Evolutionary conservation across 352 stramenopile species (phyloP).

Genomic region (Sclerospora graminicola): DNA sequence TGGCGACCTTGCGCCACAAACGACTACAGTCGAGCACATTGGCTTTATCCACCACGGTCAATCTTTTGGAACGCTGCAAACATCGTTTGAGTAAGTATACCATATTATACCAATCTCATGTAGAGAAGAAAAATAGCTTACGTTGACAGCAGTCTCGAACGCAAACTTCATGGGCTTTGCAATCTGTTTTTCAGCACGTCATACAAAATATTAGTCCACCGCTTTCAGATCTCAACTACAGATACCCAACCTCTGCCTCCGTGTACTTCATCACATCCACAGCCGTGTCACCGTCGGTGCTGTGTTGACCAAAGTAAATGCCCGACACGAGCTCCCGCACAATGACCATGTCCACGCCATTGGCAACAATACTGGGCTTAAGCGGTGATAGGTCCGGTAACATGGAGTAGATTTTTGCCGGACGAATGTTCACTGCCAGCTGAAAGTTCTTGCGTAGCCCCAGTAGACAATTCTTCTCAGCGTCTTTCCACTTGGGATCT

Average conservation of each 20-base stretch:
- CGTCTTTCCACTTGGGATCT: conserved; percentile 84
- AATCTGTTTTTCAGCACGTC: conserved; percentile 22
- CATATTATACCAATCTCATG: background rate
- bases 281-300: conserved; percentile 51
- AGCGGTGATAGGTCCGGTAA: conserved; percentile 95
- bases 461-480: conserved; percentile 93
- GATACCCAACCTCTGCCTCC: conserved; percentile 71
- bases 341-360: conserved; percentile 97
- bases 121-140: conserved; percentile 17
- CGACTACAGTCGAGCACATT: conserved; percentile 97
- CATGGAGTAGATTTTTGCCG: conserved; percentile 97
- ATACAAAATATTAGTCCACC: background rate
- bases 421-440: conserved; percentile 96
- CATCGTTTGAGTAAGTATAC: background rate
- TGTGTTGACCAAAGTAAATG: conserved; percentile 96
- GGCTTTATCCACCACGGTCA: conserved; percentile 98
- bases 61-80: conserved; percentile 85
- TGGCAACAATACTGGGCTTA: conserved; percentile 93
- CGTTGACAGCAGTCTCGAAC: conserved; percentile 72
- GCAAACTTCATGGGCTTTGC: conserved; percentile 77
- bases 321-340: conserved; percentile 97
- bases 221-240: background rate
- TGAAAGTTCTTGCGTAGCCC: conserved; percentile 97
- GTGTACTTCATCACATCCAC: conserved; percentile 98
- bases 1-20: conserved; percentile 88